Conservation (phyloP, 305 asterid genomes). For the Solanum chacoense region DNA sequence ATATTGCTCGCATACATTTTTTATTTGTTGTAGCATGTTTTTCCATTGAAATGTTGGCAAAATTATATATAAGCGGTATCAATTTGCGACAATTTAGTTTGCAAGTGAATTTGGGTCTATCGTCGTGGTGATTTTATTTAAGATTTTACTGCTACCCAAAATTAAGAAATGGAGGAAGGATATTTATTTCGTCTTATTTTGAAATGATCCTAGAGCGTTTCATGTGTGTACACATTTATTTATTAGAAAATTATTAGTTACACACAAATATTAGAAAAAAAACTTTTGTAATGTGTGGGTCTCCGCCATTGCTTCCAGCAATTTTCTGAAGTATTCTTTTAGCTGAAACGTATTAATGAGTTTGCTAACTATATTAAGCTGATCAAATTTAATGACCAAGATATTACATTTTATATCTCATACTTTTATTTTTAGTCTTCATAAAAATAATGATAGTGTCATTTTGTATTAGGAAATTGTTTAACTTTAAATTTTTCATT, state of each 20-base stretch:
- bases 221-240: background rate
- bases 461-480: background rate
- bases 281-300: background rate
- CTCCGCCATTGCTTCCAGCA: background rate
- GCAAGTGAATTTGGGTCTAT: background rate
- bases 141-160: background rate
- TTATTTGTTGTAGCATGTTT: background rate
- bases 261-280: background rate
- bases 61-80: background rate
- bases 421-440: background rate
- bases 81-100: background rate
- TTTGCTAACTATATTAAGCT: background rate
- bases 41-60: background rate
- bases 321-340: background rate
- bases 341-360: background rate
- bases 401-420: background rate
- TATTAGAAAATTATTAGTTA: background rate
- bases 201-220: background rate
- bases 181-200: background rate
- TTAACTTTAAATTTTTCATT: background rate
- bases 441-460: background rate
- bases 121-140: background rate
- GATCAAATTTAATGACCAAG: background rate
- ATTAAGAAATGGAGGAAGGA: background rate
- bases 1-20: background rate